Evolutionary conservation across 257 asterid genomes (phyloP), one percentile per base, ranked within the genome.

Genomic region (Rhazya stricta): DNA sequence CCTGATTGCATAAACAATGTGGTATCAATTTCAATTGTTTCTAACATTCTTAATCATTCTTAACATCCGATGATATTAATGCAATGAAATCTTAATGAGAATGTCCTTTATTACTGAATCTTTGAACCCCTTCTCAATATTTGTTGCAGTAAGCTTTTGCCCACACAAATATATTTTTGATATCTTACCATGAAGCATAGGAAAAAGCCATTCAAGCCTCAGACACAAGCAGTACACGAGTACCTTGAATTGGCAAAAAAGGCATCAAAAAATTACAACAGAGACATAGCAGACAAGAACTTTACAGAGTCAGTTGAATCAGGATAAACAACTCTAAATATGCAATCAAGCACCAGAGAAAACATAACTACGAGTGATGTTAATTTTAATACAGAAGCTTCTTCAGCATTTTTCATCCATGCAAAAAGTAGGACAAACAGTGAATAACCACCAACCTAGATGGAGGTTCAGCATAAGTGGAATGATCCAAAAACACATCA

Each of bases 401-500:
- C 10, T 63, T 36, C 25, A 16, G 41, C n/a, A n/a, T 16, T 62
- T 39, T 32, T 60, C 54, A 18, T 45, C 56, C 2, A 37, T 57
- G 63, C 34, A 45, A 60, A n/a, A 76, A 61, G 53, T 9, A 48
- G 46, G 39, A 29, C 23, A 29, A 57, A 67, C n/a, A 27, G 42
- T 50, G 68, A 67, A 42, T 0, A 67, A n/a, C 21, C 6, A 65
- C 93, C 83, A 75, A 91, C 99, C 94, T 89, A 66, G 96, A 92
- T 32, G 99, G 99, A 69, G 96, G 98, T 79, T 89, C 98, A 75
- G 98, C 99, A 81, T 83, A 95, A 21, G 98, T 95, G 8, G 99
- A 92, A 86, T 95, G 89, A 82, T 92, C 96, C 83, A 92, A 79
- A 86, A 68, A 89, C 50, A 92, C 99, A 73, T 95, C 99, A 12